Evolutionary conservation across 176 grass and related monocot genomes (phyloP).

Genomic region (Avena eriantha): DNA sequence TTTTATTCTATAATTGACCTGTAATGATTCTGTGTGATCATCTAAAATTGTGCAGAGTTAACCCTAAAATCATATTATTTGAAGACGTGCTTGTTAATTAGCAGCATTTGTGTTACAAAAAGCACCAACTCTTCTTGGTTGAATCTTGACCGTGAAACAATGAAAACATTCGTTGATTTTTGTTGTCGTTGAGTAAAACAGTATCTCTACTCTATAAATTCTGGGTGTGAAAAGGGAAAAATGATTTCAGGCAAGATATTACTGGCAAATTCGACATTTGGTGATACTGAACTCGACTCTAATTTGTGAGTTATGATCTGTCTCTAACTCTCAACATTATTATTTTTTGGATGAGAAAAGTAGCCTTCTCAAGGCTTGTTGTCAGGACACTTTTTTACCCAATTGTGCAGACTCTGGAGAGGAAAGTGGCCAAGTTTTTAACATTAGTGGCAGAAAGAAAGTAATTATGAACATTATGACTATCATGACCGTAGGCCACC

Average conservation of each 20-base stretch:
- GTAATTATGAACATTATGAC: too few relatives aligned
- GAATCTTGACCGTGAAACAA: not conserved
- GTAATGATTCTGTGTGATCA: not conserved
- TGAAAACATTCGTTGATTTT: not conserved
- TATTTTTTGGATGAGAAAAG: too few relatives aligned
- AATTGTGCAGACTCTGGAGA: too few relatives aligned
- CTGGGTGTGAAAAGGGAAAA: not conserved
- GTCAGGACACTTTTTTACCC: too few relatives aligned
- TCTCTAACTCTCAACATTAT: too few relatives aligned
- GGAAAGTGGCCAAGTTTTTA: too few relatives aligned
- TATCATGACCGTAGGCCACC: too few relatives aligned
- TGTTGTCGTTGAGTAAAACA: not conserved
- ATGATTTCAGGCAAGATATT: not conserved
- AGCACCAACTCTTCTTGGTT: not conserved
- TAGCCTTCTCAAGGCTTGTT: too few relatives aligned
- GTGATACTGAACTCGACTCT: not conserved
- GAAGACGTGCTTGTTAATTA: not conserved
- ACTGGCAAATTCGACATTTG: not conserved
- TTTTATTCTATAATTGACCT: not conserved
- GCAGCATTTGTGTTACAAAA: not conserved
- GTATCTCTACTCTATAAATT: not conserved
- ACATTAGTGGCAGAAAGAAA: too few relatives aligned
- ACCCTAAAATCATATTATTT: not conserved
- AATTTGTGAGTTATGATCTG: too few relatives aligned
- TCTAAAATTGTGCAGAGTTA: too few relatives aligned